phyloP scores from a whole-genome alignment of 78 protist genomes.

The slime mould (Dictyostelium discoideum) region dicty_2.7 NC_007089.4:4588501-4589000 shows the following conservation, averaged over 20 bases:
- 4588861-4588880: conserved; percentile 16
- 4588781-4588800: not conserved
- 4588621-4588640: conserved; percentile 65
- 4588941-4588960: not conserved
- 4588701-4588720: conserved; percentile 84
- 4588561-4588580: conserved; percentile 78
- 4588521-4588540: conserved; percentile 57
- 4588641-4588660: conserved; percentile 62
- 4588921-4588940: conserved; percentile 45
- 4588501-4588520: conserved; percentile 32
- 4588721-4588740: conserved; percentile 62
- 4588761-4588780: not conserved
- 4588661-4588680: conserved; percentile 72
- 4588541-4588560: conserved; percentile 80
- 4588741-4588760: not conserved
- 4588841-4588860: conserved; percentile 14
- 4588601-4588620: conserved; percentile 23
- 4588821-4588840: conserved; percentile 43
- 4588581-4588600: conserved; percentile 61
- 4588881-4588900: conserved; percentile 14
- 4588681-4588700: conserved; percentile 68
- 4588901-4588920: conserved; percentile 36
- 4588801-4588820: conserved; percentile 46
- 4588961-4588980: not conserved
- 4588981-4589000: not conserved